Evolutionary conservation across 78 protist species (phyloP), one percentile per base, ranked within the genome.

Genomic region (Dictyostelium citrinum): DNA sequence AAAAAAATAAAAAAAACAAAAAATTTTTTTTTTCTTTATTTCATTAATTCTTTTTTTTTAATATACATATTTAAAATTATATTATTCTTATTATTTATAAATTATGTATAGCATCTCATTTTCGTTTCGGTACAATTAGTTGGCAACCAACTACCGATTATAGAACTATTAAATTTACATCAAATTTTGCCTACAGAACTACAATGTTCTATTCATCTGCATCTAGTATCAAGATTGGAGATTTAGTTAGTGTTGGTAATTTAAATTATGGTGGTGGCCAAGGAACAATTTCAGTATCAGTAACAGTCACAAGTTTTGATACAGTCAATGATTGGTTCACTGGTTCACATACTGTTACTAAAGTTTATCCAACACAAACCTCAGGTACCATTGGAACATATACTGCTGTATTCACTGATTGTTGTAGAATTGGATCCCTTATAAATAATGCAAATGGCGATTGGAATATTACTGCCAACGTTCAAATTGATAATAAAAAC

Each of bases 341-440:
- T 5, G 77, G 82, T 39, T 33, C 76, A 6, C 16, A 22, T 14
- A 35, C 17, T 22, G 2, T n/a, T 16, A 45, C 29, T 11, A 37
- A 80, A 24, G 43, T 12, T 1, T 90, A 67, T 24, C 74, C 95
- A 22, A 6, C 29, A 0, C 35, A n/a, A 12, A 68, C 43, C 1
- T 29, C 76, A 16, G 76, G 76, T 68, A 33, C 27, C 4, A 31
- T 14, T 29, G 14, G 35, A 68, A 7, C 67, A 20, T 39, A 55
- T 16, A 46, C 82, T 46, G 61, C n/a, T 2, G 5, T 41, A 10
- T 83, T 60, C 60, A 33, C 72, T 0, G 76, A 84, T 41, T 67
- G 58, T 35, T 78, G 74, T 35, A 83, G 95, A 64, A 71, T 90
- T 33, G n/a, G 58, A 22, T 8, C 82, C 3, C 45, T 90, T 24